phyloP scores from a whole-genome alignment of 495 filamentous ascomycete genomes.

The Penicillium robsamsonii region DNA sequence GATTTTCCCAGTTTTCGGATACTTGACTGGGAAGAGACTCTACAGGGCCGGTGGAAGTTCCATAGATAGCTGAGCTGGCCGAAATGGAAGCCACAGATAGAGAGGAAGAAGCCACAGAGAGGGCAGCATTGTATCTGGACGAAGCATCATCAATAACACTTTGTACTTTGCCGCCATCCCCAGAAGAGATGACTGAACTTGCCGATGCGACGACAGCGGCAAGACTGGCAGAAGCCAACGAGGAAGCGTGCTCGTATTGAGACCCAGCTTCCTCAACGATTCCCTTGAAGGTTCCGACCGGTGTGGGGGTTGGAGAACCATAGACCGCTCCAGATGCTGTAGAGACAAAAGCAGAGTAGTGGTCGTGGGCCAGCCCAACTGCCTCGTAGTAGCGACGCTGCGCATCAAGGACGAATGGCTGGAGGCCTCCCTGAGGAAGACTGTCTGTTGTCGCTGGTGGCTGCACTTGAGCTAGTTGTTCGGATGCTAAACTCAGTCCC shows the following conservation, averaged over 20 bases:
- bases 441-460: slow-evolving; percentile 57
- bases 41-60: slow-evolving; percentile 41
- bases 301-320: slow-evolving; percentile 47
- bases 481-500: slow-evolving; percentile 61
- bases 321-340: slow-evolving; percentile 62
- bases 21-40: slow-evolving; percentile 52
- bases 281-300: slow-evolving; percentile 30
- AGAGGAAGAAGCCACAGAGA: slow-evolving; percentile 48
- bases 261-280: slow-evolving; percentile 46
- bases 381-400: slow-evolving; percentile 75
- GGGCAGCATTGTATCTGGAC: slow-evolving; percentile 46
- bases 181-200: slow-evolving; percentile 43
- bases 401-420: slow-evolving; percentile 58
- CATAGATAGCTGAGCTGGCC: slow-evolving; percentile 42
- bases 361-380: slow-evolving; percentile 71
- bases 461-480: slow-evolving; percentile 61
- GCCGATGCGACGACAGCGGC: slow-evolving; percentile 45
- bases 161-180: slow-evolving; percentile 40
- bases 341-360: slow-evolving; percentile 68
- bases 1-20: slow-evolving; percentile 62
- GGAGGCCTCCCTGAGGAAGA: slow-evolving; percentile 45
- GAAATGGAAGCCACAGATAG: slow-evolving; percentile 56
- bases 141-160: slow-evolving; percentile 47
- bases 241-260: slow-evolving; percentile 46
- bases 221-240: slow-evolving; percentile 50